Base-by-base conservation (phyloP, 2,329 filamentous ascomycete species). In the Exophiala bonariae region DNA sequence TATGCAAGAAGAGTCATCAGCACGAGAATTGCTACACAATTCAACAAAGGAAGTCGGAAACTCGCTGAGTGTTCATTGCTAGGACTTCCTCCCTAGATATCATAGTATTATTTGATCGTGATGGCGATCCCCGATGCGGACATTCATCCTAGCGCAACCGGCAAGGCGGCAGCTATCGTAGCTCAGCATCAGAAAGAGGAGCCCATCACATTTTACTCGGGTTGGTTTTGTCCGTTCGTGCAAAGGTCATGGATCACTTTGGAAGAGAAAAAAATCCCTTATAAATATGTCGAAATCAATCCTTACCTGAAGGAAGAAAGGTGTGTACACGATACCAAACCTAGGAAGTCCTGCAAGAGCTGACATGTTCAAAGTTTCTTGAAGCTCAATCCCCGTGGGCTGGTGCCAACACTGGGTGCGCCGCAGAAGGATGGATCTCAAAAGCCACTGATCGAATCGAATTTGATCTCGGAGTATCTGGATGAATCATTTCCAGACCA, bases 221-320 rank as follows among this genome's bases (percentile, higher is more conserved):
- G 82, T 54, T 90, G 85, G 85, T 89, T 89, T 73, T 92, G 77
- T 59, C 77, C 78, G 44, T 76, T 75, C 56, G 72, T 89, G 3
- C 86, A 90, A 69, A 78, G 86, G 14, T 76, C 78, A 11, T 89
- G 86, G 83, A 82, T 89, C 51, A 79, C 83, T 1, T 75, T 91
- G 9, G 78, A 83, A 59, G 86, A 90, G 63, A 90, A 91, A 65
- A 68, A 74, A 2, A 85, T 89, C 22, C 78, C 80, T 13, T 85
- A 91, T 63, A 82, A 90, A 68, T 89, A 88, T 64, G 74, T 87
- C 54, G 84, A 88, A 71, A 83, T 89, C 49, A 89, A 90, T 65
- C 87, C 87, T 0, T 90, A 90, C 71, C 73, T 83, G 65, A 91
- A 91, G 61, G 50, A 54, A n/a, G 50, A 54, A 32, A 54, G 52